Evolutionary conservation across 2,329 filamentous ascomycete genomes (phyloP).

Genomic region (Ophiostoma montium): DNA sequence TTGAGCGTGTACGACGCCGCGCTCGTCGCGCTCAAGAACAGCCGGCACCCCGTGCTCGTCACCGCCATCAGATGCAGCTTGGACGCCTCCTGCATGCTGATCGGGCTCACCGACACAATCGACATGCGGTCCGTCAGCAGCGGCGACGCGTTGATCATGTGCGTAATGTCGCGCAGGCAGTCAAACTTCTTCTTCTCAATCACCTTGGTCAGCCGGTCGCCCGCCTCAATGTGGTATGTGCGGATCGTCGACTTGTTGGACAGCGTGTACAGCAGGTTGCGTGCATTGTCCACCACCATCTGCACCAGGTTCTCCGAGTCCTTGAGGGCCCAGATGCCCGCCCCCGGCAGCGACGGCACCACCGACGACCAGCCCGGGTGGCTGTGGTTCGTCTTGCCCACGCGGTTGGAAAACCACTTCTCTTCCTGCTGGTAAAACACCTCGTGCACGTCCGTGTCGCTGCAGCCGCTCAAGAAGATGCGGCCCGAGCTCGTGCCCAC

Average conservation of each 20-base stretch:
- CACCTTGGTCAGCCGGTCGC: slow-evolving; percentile 45
- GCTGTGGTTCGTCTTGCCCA: slow-evolving; percentile 79
- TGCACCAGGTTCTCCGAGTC: slow-evolving; percentile 53
- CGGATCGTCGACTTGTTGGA: slow-evolving; percentile 80
- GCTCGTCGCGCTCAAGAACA: slow-evolving; percentile 83
- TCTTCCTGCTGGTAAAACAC: slow-evolving; percentile 95
- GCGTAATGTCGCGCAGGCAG: slow-evolving; percentile 60
- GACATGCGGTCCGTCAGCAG: slow-evolving; percentile 55
- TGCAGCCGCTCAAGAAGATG: slow-evolving; percentile 78
- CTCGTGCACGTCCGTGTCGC: slow-evolving; percentile 81
- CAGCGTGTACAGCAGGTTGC: slow-evolving; percentile 80
- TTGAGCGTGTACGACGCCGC: slow-evolving; percentile 53
- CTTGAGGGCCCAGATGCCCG: slow-evolving; percentile 35
- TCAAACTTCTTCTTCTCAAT: slow-evolving; percentile 51
- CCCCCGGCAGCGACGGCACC: slow-evolving; percentile 33
- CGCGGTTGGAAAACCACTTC: slow-evolving; percentile 84
- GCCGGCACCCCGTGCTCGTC: slow-evolving; percentile 76
- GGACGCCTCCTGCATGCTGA: slow-evolving; percentile 63
- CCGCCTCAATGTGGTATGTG: slow-evolving; percentile 71
- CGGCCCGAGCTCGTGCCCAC: slow-evolving; percentile 71
- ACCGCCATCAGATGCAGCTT: slow-evolving; percentile 82
- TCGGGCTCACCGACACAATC: slow-evolving; percentile 76
- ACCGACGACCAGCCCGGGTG: slow-evolving; percentile 56
- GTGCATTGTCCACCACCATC: slow-evolving; percentile 77
- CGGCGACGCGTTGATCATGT: slow-evolving; percentile 64